Evolutionary conservation across 495 filamentous ascomycete genomes (phyloP), one percentile per base, ranked within the genome.

Genomic region (Tetracladium setigerum): DNA sequence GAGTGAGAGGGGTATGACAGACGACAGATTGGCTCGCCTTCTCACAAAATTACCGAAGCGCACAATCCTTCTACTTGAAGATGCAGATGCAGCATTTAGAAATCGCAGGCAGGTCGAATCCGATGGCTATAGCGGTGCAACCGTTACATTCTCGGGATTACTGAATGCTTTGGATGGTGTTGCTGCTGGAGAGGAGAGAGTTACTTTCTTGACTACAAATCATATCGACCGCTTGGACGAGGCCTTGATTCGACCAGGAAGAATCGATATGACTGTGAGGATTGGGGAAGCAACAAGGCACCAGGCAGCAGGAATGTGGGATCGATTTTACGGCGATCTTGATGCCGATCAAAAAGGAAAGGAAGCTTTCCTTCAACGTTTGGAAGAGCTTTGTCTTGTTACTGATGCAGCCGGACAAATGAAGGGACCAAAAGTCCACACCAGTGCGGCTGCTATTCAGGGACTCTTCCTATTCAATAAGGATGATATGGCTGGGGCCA

Each of bases 381-480:
- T 81, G 27, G 65, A 70, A 16, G 65, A 69, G 40, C 61, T 79
- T 12, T 72, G 68, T 4, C 51, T 80, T 34, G 66, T 79, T 38
- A 62, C 63, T 2, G 62, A 65, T 17, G 59, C 62, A 14, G 49
- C 57, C 17, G 70, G 70, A 30, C 62, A 64, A 1, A 46, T 45
- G 15, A 68, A 71, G 22, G 56, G 66, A 18, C 67, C 70, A 12
- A 60, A 62, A 46, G 69, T 69, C 37, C 76, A 67, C 15, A 84
- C 86, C 6, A 96, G 89, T 52, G 85, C 89, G 2, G 92, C 92
- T 15, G 85, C 89, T 6, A 77, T 96, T 30, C 92, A 98, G 66
- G 92, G 92, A 2, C 60, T 96, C 44, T 96, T 98, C 63, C 68
- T 96, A 62, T 94, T 90, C 58, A 92, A 95, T 63, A 98, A 96